Conservation (phyloP, 1,284 basidiomycete genomes). For the Papiliotrema terrestris region DNA sequence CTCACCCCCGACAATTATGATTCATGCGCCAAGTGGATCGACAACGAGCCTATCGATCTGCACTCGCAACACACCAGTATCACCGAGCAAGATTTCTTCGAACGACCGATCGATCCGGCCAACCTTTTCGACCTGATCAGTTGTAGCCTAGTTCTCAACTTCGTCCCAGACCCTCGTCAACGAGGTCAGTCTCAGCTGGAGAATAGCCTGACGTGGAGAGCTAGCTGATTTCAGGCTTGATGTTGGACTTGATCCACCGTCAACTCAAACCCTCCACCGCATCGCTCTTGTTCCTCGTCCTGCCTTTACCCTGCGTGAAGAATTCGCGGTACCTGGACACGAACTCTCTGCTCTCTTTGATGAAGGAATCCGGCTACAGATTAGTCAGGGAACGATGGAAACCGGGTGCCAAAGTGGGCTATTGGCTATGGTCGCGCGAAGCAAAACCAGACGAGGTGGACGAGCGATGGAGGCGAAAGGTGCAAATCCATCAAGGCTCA, state of each 20-base stretch:
- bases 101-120: conserved; percentile 48
- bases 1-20: conserved; percentile 75
- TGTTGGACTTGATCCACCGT: conserved; percentile 63
- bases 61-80: conserved; percentile 75
- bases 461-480: conserved; percentile 54
- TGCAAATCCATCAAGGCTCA: conserved; percentile 57
- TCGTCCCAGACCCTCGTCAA: conserved; percentile 69
- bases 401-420: conserved; percentile 43
- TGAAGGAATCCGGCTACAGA: conserved; percentile 63
- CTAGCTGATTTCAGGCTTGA: conserved; percentile 56
- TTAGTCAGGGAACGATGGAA: conserved; percentile 62
- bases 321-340: conserved; percentile 77
- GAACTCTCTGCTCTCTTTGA: conserved; percentile 58
- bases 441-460: conserved; percentile 6
- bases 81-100: conserved; percentile 73
- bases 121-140: conserved; percentile 70
- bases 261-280: conserved; percentile 58
- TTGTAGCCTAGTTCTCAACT: conserved; percentile 81
- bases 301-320: conserved; percentile 72
- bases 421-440: conserved; percentile 43
- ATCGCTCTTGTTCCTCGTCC: conserved; percentile 65
- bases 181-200: conserved; percentile 58
- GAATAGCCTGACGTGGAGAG: too few relatives aligned
- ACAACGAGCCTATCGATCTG: conserved; percentile 70
- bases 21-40: conserved; percentile 64